These are phyloP conservation scores for Pythium pyrilobum DNA, from an alignment of 352 stramenopile species.

Conservation along the genomic window DNA sequence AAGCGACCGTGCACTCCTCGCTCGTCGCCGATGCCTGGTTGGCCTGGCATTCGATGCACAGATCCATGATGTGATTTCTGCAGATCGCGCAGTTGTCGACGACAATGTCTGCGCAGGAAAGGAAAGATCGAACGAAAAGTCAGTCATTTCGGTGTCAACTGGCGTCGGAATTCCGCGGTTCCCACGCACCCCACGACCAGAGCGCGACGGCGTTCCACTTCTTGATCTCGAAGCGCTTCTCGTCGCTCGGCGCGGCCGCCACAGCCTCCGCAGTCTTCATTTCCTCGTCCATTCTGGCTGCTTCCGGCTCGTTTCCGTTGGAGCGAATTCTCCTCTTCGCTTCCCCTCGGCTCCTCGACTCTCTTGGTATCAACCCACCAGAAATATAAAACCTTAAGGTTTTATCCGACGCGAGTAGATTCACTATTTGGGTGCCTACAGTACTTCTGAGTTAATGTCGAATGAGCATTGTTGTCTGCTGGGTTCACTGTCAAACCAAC, in stretches of 20 bases:
- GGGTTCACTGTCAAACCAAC: no score
- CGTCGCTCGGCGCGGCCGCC: slow-evolving; percentile 28
- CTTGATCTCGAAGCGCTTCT: slow-evolving; percentile 99
- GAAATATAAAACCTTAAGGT: no score
- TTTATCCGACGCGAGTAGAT: background rate
- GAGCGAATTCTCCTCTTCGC: slow-evolving; percentile 7
- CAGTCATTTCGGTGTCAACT: background rate
- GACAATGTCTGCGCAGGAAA: slow-evolving; percentile 61
- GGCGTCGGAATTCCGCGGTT: background rate
- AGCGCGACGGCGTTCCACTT: slow-evolving; percentile 99
- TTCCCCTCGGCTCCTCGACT: no score
- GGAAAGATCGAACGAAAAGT: slow-evolving; percentile 1
- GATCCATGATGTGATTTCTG: slow-evolving; percentile 99
- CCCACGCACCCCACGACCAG: slow-evolving; percentile 94
- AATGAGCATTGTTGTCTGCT: background rate
- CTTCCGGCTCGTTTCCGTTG: background rate
- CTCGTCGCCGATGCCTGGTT: slow-evolving; percentile 87
- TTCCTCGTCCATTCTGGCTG: slow-evolving; percentile 57
- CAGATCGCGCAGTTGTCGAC: slow-evolving; percentile 97
- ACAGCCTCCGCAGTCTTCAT: slow-evolving; percentile 36
- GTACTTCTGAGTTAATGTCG: background rate
- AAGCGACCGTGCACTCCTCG: slow-evolving; percentile 85
- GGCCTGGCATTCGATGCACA: slow-evolving; percentile 99
- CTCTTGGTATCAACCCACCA: background rate
- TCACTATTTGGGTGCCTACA: background rate